Evolutionary conservation across 1,284 basidiomycete species (phyloP).

Genomic region (Puccinia brachypodii): DNA sequence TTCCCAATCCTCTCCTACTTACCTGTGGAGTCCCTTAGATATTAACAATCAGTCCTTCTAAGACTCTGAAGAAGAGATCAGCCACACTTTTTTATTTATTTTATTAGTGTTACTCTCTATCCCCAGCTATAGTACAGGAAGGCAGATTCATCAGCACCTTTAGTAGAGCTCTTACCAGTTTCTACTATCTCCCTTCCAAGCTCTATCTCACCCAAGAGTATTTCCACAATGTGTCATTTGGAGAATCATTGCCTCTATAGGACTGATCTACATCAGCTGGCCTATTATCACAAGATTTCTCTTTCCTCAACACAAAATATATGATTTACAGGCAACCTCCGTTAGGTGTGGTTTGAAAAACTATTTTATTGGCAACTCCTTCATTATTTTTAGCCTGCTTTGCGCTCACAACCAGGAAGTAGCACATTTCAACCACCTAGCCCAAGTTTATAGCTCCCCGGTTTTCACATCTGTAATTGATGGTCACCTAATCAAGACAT

Average conservation of each 20-base stretch:
- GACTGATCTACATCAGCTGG: neutral
- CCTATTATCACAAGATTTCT: neutral
- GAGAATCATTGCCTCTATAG: neutral
- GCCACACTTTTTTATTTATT: too few relatives aligned
- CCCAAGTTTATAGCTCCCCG: neutral
- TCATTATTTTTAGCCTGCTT: neutral
- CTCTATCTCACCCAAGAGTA: too few relatives aligned
- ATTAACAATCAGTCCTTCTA: too few relatives aligned
- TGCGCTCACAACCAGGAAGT: neutral
- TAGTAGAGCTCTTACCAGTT: too few relatives aligned
- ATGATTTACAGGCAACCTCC: neutral
- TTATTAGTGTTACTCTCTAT: too few relatives aligned
- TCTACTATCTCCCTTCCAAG: too few relatives aligned
- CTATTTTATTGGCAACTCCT: neutral
- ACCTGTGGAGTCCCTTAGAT: too few relatives aligned
- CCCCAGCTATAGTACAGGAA: too few relatives aligned
- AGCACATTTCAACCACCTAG: neutral
- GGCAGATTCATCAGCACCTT: too few relatives aligned
- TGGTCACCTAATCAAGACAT: neutral
- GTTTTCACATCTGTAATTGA: neutral
- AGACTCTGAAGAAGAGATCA: too few relatives aligned
- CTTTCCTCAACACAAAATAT: neutral
- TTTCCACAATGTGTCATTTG: too few relatives aligned
- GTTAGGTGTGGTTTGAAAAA: neutral
- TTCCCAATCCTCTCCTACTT: too few relatives aligned